Percentiles rank a stretch among this genome's conserved stretches.
Evolutionary conservation across 192 early-diverging fungal species (phyloP).

Genomic region (Jimgerdemannia lactiflua): DNA sequence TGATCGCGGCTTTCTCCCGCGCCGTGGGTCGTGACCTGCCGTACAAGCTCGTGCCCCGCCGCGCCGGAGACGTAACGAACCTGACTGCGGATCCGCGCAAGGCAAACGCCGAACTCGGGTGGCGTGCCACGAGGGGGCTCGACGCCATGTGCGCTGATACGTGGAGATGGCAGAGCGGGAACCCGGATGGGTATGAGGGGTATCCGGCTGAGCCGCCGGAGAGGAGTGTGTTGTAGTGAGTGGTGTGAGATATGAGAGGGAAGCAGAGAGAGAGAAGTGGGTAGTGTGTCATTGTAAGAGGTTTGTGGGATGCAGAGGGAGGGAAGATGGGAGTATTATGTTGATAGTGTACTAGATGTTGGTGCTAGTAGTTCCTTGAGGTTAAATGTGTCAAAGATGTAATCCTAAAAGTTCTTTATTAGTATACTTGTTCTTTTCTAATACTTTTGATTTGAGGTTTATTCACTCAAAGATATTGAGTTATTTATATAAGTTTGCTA

Average conservation of each 20-base stretch:
- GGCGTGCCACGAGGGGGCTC: conserved; percentile 41
- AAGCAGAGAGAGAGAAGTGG: background rate
- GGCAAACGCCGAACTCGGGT: conserved; percentile 47
- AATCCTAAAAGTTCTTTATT: too few relatives aligned
- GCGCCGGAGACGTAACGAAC: conserved; percentile 49
- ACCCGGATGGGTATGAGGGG: conserved; percentile 44
- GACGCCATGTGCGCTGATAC: conserved; percentile 57
- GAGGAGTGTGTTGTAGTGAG: background rate
- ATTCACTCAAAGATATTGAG: too few relatives aligned
- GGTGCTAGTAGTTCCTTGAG: too few relatives aligned
- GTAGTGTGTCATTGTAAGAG: background rate
- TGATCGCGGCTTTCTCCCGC: background rate
- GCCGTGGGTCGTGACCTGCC: background rate
- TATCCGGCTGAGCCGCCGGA: background rate
- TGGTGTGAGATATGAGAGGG: background rate
- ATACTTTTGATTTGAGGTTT: too few relatives aligned
- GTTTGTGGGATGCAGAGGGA: too few relatives aligned
- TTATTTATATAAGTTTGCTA: too few relatives aligned
- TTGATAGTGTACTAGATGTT: too few relatives aligned
- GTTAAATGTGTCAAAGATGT: too few relatives aligned
- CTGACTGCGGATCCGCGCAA: conserved; percentile 45
- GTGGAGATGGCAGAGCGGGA: conserved; percentile 49
- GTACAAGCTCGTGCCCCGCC: conserved; percentile 32
- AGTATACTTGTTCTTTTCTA: too few relatives aligned
- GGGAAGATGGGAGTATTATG: too few relatives aligned